These are phyloP conservation scores for Pleurotus sapidus DNA, from an alignment of 768 basidiomycete species.

Conservation along the genomic window DNA sequence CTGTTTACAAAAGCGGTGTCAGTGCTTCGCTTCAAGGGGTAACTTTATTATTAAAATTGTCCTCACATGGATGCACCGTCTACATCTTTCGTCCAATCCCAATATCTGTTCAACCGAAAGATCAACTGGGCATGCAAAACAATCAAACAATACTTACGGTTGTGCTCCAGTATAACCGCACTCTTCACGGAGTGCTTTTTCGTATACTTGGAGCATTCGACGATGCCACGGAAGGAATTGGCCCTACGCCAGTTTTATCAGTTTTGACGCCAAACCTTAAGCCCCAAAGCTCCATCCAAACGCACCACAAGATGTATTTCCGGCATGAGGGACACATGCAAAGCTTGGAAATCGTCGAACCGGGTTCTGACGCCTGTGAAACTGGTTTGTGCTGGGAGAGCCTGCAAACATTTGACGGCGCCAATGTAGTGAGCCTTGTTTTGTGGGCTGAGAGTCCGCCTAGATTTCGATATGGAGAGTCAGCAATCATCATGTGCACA, in stretches of 20 bases:
- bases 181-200: slow-evolving; percentile 28
- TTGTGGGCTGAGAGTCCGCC: background rate
- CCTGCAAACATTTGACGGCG: slow-evolving; percentile 18
- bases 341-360: slow-evolving; percentile 37
- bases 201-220: slow-evolving; percentile 25
- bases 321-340: slow-evolving; percentile 28
- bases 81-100: slow-evolving; percentile 37
- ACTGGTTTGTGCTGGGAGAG: slow-evolving; percentile 20
- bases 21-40: no score
- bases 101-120: slow-evolving; percentile 25
- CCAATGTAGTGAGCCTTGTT: slow-evolving; percentile 1
- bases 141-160: slow-evolving; percentile 23
- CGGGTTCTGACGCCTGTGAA: slow-evolving; percentile 24
- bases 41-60: no score
- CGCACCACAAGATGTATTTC: slow-evolving; percentile 32
- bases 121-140: background rate
- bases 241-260: slow-evolving; percentile 17
- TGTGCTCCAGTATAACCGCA: slow-evolving; percentile 31
- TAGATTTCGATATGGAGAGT: background rate
- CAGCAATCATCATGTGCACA: no score
- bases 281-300: background rate
- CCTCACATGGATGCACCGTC: slow-evolving; percentile 20
- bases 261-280: no score
- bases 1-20: slow-evolving; percentile 12
- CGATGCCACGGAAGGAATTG: slow-evolving; percentile 38